Evolutionary conservation across 805 yeast genomes (phyloP), one percentile per base, ranked within the genome.

Genomic region (Ogataea glucozyma): DNA sequence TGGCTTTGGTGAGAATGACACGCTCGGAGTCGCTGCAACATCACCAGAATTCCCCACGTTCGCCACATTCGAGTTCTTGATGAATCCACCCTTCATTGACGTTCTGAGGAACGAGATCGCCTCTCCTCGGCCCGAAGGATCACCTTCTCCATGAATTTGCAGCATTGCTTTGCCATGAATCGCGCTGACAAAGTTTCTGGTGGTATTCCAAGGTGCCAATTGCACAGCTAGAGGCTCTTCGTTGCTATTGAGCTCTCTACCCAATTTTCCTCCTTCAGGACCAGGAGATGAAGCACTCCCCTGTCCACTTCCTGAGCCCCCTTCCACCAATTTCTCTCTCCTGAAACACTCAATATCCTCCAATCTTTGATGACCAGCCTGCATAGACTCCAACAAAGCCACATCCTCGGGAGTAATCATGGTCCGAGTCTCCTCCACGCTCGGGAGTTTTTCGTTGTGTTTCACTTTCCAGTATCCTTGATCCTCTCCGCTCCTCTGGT

Each of bases 161-260:
- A 93, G 73, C 97, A 93, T 93, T 0, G 97, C 95, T 57, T 95
- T 90, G 42, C 97, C 95, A 60, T 90, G 98, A 18, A 96, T 89
- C 2, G 98, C 93, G 61, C 82, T 87, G 41, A 90, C 80, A 58
- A 93, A 93, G 63, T 93, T 93, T 47, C 88, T 75, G 0, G 97
- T 82, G n/a, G 84, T 73, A 61, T 88, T 90, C 99, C 99, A 93
- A 0, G 97, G 91, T 1, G 97, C 83, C 38, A 88, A 66, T 56
- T 88, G 95, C 52, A 88, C 96, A 51, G 88, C 89, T 26, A 87
- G 66, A 37, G 83, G 81, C 26, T 75, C 78, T 27, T 82, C 79
- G 51, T 66, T 68, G 40, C 70, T 71, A 49, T 67, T 51, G n/a
- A 41, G 65, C 24, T 69, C 56, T 11, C 55, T 51, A 7, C 54